These are phyloP conservation scores for Hemerocallis citrina DNA, from an alignment of 106 monocot genomes.

Conservation along the genomic window DNA sequence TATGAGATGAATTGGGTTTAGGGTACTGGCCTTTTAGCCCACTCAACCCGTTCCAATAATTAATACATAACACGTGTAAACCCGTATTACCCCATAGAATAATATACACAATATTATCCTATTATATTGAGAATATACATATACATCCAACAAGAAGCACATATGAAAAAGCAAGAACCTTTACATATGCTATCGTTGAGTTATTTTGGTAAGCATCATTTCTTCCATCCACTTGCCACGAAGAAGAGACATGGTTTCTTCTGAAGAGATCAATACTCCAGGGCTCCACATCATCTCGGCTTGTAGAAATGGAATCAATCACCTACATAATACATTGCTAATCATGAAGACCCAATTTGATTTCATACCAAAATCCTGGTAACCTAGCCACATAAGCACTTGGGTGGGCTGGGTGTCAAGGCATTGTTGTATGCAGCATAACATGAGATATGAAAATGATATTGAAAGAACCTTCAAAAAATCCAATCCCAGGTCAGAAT, in stretches of 20 bases:
- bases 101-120: no score
- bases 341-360: not conserved
- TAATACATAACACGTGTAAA: no score
- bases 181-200: conserved; percentile 32
- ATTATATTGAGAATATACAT: no score
- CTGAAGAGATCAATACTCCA: conserved; percentile 92
- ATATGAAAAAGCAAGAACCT: no score
- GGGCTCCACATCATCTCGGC: conserved; percentile 63
- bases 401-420: not conserved
- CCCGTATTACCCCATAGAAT: no score
- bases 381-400: not conserved
- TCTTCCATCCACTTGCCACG: conserved; percentile 78
- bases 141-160: no score
- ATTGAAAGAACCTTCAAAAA: no score
- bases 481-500: not conserved
- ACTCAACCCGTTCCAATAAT: no score
- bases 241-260: conserved; percentile 53
- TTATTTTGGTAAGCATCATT: conserved; percentile 21
- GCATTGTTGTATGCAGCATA: no score
- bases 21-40: no score
- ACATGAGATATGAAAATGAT: not conserved
- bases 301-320: conserved; percentile 59
- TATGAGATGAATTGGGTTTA: no score
- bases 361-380: not conserved
- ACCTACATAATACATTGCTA: conserved; percentile 28